Evolutionary conservation across 1,284 basidiomycete species (phyloP).

Genomic region (Ustilago esculenta): DNA sequence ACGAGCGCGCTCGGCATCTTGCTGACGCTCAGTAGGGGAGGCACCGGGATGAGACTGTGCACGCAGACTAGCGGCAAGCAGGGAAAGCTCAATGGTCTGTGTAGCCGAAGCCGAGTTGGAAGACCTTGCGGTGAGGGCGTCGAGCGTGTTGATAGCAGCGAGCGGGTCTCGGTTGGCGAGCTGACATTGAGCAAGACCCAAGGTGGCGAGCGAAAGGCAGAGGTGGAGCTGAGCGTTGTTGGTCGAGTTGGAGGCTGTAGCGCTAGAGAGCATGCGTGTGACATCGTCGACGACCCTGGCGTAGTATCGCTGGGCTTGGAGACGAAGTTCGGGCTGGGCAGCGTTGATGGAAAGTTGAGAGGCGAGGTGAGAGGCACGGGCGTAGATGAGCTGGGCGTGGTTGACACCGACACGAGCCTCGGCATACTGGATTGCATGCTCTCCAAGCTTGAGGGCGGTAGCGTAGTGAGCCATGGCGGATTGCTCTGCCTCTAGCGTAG

Average conservation of each 20-base stretch:
- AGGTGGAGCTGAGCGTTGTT: slow-evolving; percentile 40
- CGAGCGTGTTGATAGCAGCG: slow-evolving; percentile 60
- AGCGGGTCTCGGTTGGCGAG: slow-evolving; percentile 52
- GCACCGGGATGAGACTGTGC: slow-evolving; percentile 58
- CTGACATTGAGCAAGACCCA: slow-evolving; percentile 64
- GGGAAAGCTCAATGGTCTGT: slow-evolving; percentile 51
- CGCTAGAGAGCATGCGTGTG: slow-evolving; percentile 29
- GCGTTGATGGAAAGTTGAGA: slow-evolving; percentile 51
- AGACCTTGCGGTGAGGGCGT: slow-evolving; percentile 47
- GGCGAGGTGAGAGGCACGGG: slow-evolving; percentile 59
- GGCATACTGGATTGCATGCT: slow-evolving; percentile 65
- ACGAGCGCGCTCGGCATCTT: slow-evolving; percentile 53
- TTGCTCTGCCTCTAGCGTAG: slow-evolving; percentile 19
- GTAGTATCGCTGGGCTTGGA: slow-evolving; percentile 60
- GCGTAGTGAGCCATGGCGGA: slow-evolving; percentile 47
- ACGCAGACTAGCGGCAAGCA: slow-evolving; percentile 57
- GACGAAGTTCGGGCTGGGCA: slow-evolving; percentile 46
- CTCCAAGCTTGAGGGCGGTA: slow-evolving; percentile 62
- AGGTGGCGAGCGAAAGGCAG: slow-evolving; percentile 54
- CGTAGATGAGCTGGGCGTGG: slow-evolving; percentile 59
- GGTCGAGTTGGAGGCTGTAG: slow-evolving; percentile 10
- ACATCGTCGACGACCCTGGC: slow-evolving; percentile 55
- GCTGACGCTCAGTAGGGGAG: slow-evolving; percentile 36
- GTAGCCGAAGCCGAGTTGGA: slow-evolving; percentile 32
- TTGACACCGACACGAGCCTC: slow-evolving; percentile 54